A percentile compares a stretch with the other conserved stretches of the same genome.
Conservation (phyloP, 768 basidiomycete genomes). For the Russula abietina region DNA sequence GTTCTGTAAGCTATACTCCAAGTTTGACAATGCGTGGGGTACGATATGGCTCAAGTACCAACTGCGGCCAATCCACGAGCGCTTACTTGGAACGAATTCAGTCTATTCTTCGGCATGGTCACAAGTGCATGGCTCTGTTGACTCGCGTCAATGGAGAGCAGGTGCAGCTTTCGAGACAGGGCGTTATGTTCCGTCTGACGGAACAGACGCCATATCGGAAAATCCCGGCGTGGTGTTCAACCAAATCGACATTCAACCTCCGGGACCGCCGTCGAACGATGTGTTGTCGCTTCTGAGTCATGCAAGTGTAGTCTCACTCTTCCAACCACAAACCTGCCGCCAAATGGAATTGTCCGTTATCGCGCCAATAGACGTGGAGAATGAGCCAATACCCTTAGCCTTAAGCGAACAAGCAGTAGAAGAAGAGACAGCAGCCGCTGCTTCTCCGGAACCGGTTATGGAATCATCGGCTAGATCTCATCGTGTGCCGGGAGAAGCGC, state of each 20-base stretch:
- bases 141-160: neutral
- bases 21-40: neutral
- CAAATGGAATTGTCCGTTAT: neutral
- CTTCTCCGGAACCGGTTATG: neutral
- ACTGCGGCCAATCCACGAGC: conserved; percentile 1
- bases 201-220: neutral
- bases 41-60: conserved; percentile 6
- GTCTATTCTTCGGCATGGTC: neutral
- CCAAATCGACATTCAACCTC: neutral
- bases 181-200: neutral
- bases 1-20: conserved; percentile 5
- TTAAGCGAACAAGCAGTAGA: neutral
- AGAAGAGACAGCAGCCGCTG: neutral
- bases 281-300: no score
- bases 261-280: neutral
- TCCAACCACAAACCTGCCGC: neutral
- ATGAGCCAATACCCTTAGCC: neutral
- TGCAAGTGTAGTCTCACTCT: neutral
- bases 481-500: neutral
- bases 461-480: neutral
- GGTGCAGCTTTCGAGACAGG: neutral
- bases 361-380: neutral
- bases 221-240: neutral
- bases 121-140: neutral
- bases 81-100: neutral